phyloP scores from a whole-genome alignment of 2,329 filamentous ascomycete genomes.

The Paracoccidioides brasiliensis region DNA sequence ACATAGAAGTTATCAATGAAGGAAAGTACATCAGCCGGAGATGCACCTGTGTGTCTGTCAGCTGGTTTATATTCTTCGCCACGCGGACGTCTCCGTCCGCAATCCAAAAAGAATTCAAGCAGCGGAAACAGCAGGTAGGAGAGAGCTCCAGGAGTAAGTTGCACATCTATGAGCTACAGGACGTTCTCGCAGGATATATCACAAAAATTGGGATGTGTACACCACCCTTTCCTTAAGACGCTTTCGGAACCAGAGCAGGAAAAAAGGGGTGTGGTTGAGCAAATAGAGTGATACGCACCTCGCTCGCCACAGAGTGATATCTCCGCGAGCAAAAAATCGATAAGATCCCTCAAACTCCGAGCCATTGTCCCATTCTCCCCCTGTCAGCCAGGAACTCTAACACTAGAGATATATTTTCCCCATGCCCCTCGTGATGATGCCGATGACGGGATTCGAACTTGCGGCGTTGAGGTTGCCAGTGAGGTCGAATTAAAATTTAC shows the following conservation, averaged over 20 bases:
- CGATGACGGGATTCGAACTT: conserved; percentile 9
- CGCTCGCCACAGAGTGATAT: conserved; percentile 45
- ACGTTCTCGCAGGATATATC: too few relatives aligned
- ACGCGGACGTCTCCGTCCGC: background rate
- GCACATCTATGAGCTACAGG: too few relatives aligned
- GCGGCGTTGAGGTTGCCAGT: conserved; percentile 5
- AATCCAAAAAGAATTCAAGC: too few relatives aligned
- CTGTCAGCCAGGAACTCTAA: background rate
- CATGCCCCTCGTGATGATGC: conserved; percentile 1
- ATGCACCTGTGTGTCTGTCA: conserved; percentile 22
- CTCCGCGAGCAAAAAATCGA: conserved; percentile 45
- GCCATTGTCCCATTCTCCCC: conserved; percentile 25
- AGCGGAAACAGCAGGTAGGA: too few relatives aligned
- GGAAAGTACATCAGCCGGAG: conserved; percentile 22
- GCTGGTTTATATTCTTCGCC: background rate
- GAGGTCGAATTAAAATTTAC: too few relatives aligned
- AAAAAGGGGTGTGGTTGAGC: background rate
- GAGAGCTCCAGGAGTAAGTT: too few relatives aligned
- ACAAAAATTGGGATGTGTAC: background rate
- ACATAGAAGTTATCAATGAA: conserved; percentile 27
- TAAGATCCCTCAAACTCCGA: conserved; percentile 41
- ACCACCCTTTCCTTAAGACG: background rate
- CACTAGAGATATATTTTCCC: background rate
- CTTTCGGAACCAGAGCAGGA: background rate
- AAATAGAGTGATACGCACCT: conserved; percentile 34